Evolutionary conservation across 2,329 filamentous ascomycete genomes (phyloP), one percentile per base, ranked within the genome.

Genomic region (Aspergillus fijiensis): DNA sequence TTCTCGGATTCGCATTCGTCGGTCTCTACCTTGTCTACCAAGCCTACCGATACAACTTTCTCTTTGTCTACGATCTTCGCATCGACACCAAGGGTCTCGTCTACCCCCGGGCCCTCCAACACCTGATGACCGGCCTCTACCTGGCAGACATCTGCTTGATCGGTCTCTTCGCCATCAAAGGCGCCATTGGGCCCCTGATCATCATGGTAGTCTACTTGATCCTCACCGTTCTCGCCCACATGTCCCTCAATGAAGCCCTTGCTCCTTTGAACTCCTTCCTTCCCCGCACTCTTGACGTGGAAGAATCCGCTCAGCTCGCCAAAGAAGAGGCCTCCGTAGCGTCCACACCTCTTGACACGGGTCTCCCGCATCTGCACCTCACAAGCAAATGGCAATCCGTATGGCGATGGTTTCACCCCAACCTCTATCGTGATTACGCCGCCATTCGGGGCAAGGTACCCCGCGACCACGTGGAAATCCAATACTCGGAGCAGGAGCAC

Each of bases 1-100:
- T 96, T 57, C 82, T 96, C 21, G 85, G 88, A 7, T 96, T 96
- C 70, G 90, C 91, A 5, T 88, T 89, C 0, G 80, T 90, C 16
- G 92, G 91, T 27, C 85, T 97, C 63, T 85, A 83, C 42, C 80
- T 95, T 42, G 92, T 96, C 72, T 96, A 96, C 72, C 80, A 94
- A 57, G 90, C 92, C 42, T 96, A 92, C 81, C 86, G 91, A 39
- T 96, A 97, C 81, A 96, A 96, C 71, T 81, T 96, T 55, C 83
- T 97, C 55, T 97, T 91, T 74, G 92, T 96, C 5, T 89, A 89
- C 58, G 89, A 95, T 72, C 87, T 89, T 14, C 80, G 86, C 60
- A 86, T 96, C 70, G 92, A 97, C 71, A 96, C 91, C 49, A 92
- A 95, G 69, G 93, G 94, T 2, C 84, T 96, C 2, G 89, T 94